phyloP scores from a whole-genome alignment of 257 asterid genomes.

The Fraxinus cuspidata region DNA sequence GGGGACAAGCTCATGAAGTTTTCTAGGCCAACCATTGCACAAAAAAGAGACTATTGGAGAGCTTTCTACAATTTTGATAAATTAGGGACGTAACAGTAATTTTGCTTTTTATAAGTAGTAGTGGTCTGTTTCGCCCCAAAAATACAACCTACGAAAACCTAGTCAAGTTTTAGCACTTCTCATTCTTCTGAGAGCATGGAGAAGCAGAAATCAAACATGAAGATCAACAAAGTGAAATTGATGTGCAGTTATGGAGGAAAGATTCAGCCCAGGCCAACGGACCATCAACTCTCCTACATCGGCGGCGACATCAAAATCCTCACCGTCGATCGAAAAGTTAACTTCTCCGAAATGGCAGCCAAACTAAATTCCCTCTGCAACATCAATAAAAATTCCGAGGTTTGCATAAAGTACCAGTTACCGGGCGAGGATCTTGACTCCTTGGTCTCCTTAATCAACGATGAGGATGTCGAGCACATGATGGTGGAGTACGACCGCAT shows the following conservation, averaged over 20 bases:
- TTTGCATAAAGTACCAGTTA: constrained; percentile 62
- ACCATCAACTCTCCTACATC: constrained; percentile 58
- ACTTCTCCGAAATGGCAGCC: constrained; percentile 45
- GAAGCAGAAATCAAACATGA: constrained; percentile 29
- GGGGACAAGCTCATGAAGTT: background rate
- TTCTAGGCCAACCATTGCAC: background rate
- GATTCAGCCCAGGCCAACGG: constrained; percentile 54
- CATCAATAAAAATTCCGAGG: constrained; percentile 18
- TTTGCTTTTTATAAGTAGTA: background rate
- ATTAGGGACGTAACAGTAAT: background rate
- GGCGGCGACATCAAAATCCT: constrained; percentile 87
- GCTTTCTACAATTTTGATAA: background rate
- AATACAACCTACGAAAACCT: background rate
- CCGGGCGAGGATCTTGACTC: constrained; percentile 76
- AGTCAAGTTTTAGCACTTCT: constrained; percentile 7
- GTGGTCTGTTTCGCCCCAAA: background rate
- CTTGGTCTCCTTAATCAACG: constrained; percentile 65
- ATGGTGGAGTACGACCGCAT: constrained; percentile 76
- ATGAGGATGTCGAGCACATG: constrained; percentile 86
- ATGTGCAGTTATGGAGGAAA: constrained; percentile 83
- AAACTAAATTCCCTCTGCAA: constrained; percentile 45
- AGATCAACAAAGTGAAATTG: constrained; percentile 48
- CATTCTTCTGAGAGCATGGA: constrained; percentile 36
- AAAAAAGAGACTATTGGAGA: background rate
- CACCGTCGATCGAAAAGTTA: constrained; percentile 59